Percentiles rank a stretch among this genome's conserved stretches.
Conservation (phyloP, 805 yeast genomes). For the Blastobotrys terrestris region DNA sequence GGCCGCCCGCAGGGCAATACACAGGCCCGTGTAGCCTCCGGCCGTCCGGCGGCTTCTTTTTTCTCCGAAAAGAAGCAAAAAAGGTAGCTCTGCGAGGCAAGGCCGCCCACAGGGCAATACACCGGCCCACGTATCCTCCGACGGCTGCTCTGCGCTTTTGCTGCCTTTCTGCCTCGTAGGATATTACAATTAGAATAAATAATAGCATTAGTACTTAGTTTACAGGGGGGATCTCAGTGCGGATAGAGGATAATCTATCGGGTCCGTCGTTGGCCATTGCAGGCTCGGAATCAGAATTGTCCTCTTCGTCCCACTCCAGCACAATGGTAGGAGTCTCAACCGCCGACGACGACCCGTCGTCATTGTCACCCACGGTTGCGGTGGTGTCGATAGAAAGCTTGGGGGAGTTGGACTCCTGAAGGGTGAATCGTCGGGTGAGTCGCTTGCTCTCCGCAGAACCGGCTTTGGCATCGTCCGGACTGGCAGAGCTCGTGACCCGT, state of each 20-base stretch:
- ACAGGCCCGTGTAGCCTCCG: too few relatives aligned
- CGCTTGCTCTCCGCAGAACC: not conserved
- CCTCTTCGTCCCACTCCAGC: slow-evolving; percentile 21
- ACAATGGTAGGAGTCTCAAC: slow-evolving; percentile 21
- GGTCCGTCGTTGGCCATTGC: not conserved
- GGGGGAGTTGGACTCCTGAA: slow-evolving; percentile 7
- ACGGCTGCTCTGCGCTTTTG: too few relatives aligned
- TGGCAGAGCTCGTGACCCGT: not conserved
- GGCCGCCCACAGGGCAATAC: too few relatives aligned
- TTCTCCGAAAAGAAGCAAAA: too few relatives aligned
- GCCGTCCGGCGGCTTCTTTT: too few relatives aligned
- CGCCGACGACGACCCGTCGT: slow-evolving; percentile 6
- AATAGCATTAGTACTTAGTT: not conserved
- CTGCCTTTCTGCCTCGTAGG: too few relatives aligned
- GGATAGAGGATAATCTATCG: not conserved
- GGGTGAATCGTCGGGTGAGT: slow-evolving; percentile 9
- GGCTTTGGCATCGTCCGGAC: too few relatives aligned
- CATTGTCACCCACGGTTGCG: slow-evolving; percentile 1
- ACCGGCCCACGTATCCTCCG: too few relatives aligned
- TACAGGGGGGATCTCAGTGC: slow-evolving; percentile 13
- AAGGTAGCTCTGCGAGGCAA: too few relatives aligned
- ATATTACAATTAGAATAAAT: too few relatives aligned
- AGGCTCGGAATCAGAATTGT: slow-evolving; percentile 3
- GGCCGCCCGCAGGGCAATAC: too few relatives aligned
- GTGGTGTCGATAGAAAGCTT: slow-evolving; percentile 7